Percentiles rank a stretch among this genome's conserved stretches.
phyloP scores from a whole-genome alignment of 805 yeast species.

The Babjeviella inositovora region DNA sequence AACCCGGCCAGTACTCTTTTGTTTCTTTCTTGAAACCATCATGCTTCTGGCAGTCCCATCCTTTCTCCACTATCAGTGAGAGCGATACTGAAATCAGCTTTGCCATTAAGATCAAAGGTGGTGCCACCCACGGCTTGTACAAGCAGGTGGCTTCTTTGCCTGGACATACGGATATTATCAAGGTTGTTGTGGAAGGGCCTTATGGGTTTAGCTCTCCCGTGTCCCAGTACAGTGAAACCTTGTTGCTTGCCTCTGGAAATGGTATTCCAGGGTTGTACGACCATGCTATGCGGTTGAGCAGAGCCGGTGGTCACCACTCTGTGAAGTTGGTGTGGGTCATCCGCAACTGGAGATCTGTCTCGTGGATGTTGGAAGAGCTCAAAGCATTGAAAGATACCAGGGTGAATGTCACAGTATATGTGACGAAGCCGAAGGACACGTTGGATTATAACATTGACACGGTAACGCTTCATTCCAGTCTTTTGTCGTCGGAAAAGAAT shows the following conservation, averaged over 20 bases:
- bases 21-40: constrained; percentile 17
- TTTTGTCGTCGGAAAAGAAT: constrained; percentile 1
- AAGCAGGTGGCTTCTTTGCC: constrained; percentile 10
- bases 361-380: constrained; percentile 33
- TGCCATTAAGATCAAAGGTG: constrained; percentile 37
- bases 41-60: constrained; percentile 26
- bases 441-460: constrained; percentile 3
- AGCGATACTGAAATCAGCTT: constrained; percentile 16
- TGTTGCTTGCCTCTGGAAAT: constrained; percentile 59
- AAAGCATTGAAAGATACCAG: constrained; percentile 12
- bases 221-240: constrained; percentile 30
- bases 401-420: constrained; percentile 20
- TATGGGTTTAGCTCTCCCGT: constrained; percentile 41
- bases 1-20: constrained; percentile 23
- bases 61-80: constrained; percentile 21
- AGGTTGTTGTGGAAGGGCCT: constrained; percentile 46
- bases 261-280: constrained; percentile 48
- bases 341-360: no score
- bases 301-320: constrained; percentile 6
- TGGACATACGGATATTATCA: constrained; percentile 11
- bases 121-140: constrained; percentile 30
- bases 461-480: constrained; percentile 3
- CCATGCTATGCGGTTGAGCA: constrained; percentile 12
- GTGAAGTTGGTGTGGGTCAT: no score
- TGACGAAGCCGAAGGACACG: constrained; percentile 14